Conservation (phyloP, 169 alveolate genomes). For the Cryptosporidium andersoni region DNA sequence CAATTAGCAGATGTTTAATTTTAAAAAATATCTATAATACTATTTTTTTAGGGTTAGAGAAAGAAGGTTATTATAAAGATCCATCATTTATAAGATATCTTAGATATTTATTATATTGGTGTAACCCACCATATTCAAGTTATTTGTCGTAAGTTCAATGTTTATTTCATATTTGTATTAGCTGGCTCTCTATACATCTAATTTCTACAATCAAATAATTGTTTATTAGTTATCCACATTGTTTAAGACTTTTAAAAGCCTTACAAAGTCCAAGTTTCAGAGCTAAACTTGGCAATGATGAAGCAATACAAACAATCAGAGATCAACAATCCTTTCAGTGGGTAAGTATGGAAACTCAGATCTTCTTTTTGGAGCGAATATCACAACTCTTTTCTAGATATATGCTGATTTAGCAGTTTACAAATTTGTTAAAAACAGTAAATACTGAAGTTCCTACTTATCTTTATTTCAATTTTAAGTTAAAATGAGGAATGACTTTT, state of each 20-base stretch:
- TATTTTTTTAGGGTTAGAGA: constrained; percentile 9
- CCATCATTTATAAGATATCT: constrained; percentile 66
- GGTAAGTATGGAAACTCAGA: constrained; percentile 8
- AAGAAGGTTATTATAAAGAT: constrained; percentile 66
- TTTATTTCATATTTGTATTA: too few relatives aligned
- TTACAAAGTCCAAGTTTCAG: constrained; percentile 61
- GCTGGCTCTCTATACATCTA: too few relatives aligned
- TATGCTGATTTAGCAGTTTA: too few relatives aligned
- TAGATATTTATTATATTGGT: constrained; percentile 66
- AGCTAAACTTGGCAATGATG: constrained; percentile 39
- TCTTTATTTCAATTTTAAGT: too few relatives aligned
- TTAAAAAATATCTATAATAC: too few relatives aligned
- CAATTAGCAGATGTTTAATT: too few relatives aligned
- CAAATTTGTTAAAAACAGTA: too few relatives aligned
- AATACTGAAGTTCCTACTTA: too few relatives aligned
- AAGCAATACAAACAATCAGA: constrained; percentile 48
- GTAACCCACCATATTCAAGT: constrained; percentile 47
- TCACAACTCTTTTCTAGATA: too few relatives aligned
- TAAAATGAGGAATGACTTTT: too few relatives aligned
- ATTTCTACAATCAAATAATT: too few relatives aligned
- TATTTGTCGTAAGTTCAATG: constrained; percentile 13
- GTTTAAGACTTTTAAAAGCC: constrained; percentile 60
- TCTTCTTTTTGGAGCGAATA: too few relatives aligned
- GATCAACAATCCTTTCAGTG: constrained; percentile 62
- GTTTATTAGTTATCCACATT: constrained; percentile 42